phyloP scores from a whole-genome alignment of 352 stramenopile species.

The Globisporangium heterothallicum region DNA sequence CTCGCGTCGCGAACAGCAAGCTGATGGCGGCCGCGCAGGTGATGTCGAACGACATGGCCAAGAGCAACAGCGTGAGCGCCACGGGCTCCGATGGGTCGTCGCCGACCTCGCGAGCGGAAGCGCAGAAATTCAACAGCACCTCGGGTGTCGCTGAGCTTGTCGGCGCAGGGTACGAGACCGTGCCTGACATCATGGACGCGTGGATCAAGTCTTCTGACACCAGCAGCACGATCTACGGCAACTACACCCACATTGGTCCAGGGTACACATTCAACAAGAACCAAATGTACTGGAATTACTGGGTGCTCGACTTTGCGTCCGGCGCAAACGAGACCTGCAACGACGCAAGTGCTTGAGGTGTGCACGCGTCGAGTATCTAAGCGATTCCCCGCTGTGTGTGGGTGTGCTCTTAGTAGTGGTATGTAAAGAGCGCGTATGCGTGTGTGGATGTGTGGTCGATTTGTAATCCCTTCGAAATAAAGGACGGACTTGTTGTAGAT shows the following conservation, averaged over 20 bases:
- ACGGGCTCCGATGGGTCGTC: constrained; percentile 22
- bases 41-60: constrained; percentile 27
- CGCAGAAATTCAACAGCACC: constrained; percentile 26
- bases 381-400: no score
- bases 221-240: constrained; percentile 16
- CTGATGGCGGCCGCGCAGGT: constrained; percentile 25
- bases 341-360: constrained; percentile 3
- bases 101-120: constrained; percentile 18
- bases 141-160: constrained; percentile 24
- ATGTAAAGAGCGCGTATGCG: no score
- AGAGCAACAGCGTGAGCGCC: constrained; percentile 17
- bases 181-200: constrained; percentile 15
- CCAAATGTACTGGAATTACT: constrained; percentile 28
- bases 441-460: no score
- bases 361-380: no score
- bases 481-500: no score
- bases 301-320: constrained; percentile 24
- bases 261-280: constrained; percentile 28
- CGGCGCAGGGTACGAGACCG: constrained; percentile 23
- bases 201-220: constrained; percentile 24
- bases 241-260: constrained; percentile 24
- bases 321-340: constrained; percentile 10
- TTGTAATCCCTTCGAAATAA: no score
- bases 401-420: no score
- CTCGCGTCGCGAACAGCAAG: constrained; percentile 12